These are phyloP conservation scores for Exophiala aquamarina DNA, from an alignment of 2,329 filamentous ascomycete genomes.

Conservation along the genomic window DNA sequence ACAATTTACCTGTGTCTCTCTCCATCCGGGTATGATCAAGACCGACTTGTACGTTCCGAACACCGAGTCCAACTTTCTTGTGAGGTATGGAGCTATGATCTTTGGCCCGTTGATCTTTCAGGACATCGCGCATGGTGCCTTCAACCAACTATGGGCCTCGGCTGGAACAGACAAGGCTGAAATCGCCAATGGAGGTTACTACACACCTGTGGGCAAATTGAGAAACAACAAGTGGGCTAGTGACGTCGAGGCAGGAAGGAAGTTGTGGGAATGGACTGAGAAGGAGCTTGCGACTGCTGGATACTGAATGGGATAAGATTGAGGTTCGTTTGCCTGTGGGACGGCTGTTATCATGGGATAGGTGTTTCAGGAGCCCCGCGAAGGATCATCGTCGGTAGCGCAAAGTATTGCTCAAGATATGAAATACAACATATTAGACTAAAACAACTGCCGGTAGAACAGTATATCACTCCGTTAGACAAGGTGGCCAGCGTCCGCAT, in stretches of 20 bases:
- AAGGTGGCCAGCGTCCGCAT: no score
- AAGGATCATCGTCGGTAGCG: no score
- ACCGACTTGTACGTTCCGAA: slow-evolving; percentile 41
- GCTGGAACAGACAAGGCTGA: slow-evolving; percentile 35
- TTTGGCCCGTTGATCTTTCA: slow-evolving; percentile 33
- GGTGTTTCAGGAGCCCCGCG: no score
- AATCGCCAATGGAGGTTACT: slow-evolving; percentile 45
- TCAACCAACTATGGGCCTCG: slow-evolving; percentile 43
- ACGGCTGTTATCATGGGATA: no score
- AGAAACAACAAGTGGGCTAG: slow-evolving; percentile 30
- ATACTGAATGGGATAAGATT: no score
- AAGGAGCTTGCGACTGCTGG: slow-evolving; percentile 29
- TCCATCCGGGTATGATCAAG: slow-evolving; percentile 51
- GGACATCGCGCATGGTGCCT: slow-evolving; percentile 35
- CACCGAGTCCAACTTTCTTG: slow-evolving; percentile 27
- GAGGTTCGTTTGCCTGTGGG: no score
- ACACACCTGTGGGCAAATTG: slow-evolving; percentile 38
- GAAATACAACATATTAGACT: no score
- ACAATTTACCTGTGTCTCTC: slow-evolving; percentile 40
- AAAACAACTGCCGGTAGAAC: no score
- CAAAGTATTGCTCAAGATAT: no score
- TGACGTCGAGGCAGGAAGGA: slow-evolving; percentile 29
- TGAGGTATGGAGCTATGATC: slow-evolving; percentile 27
- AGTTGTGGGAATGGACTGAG: slow-evolving; percentile 38
- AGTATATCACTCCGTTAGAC: no score